These are phyloP conservation scores for Penicillium sp. DNA, from an alignment of 2,329 filamentous ascomycete species.

Conservation along the genomic window DNA sequence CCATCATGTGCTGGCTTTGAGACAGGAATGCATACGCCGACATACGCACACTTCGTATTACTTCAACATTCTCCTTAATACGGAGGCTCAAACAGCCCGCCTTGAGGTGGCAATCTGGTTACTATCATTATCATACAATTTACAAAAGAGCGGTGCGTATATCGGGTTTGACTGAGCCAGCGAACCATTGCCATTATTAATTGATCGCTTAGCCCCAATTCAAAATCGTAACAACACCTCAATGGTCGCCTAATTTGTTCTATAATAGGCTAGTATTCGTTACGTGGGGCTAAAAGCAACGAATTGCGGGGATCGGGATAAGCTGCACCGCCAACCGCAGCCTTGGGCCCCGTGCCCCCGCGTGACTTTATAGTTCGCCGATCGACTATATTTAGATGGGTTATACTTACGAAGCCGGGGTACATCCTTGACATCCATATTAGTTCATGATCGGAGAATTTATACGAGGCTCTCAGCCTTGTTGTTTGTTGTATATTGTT, in stretches of 20 bases:
- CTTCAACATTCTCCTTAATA: background rate
- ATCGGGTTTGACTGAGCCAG: too few relatives aligned
- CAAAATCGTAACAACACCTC: background rate
- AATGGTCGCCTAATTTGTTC: slow-evolving; percentile 1
- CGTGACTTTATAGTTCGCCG: background rate
- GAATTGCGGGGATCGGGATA: slow-evolving; percentile 5
- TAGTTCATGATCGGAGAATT: background rate
- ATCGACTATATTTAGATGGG: background rate
- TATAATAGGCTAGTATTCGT: background rate
- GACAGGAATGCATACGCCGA: background rate
- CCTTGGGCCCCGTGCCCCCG: background rate
- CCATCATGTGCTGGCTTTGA: background rate
- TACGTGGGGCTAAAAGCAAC: background rate
- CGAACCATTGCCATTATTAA: background rate
- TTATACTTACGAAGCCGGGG: background rate
- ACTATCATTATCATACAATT: too few relatives aligned
- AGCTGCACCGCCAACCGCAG: background rate
- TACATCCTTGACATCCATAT: background rate
- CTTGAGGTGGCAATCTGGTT: background rate
- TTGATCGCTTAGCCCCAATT: background rate
- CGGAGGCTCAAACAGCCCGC: background rate
- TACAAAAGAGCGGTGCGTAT: too few relatives aligned
- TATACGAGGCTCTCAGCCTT: background rate
- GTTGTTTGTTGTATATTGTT: background rate
- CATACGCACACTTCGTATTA: background rate